Base-by-base conservation (phyloP, 1,139 yeast genomes). In the Blastobotrys indianensis region DNA sequence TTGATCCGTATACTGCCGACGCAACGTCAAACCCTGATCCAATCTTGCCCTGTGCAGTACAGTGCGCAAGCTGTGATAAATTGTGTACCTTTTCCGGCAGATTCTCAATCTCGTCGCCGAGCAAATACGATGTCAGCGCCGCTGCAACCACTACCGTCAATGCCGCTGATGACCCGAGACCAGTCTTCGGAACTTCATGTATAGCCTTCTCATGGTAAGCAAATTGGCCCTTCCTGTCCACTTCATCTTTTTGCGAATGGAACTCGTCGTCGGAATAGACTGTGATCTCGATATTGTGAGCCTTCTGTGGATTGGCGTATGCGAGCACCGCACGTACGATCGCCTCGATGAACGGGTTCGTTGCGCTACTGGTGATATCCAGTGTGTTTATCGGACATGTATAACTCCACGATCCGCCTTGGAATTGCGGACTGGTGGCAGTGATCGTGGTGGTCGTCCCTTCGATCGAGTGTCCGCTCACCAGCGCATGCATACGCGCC, bases 11-110 rank as follows among this genome's bases (percentile, higher is more conserved):
- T 0, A 86, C 82, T 0, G 98, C 98, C 7, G 97, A 82, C 0
- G 95, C 97, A 37, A 94, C 94, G 61, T 92, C 98, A 63, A 92
- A 92, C 0, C 98, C 98, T 2, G 96, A 86, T 0, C 98, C 98
- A 25, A 92, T 81, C 63, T 94, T 94, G 38, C 86, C 85, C 62
- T 92, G 98, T 1, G 98, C 97, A 47, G 77, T 76, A 63, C 97
- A 90, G 63, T 92, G 98, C 1, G 95, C 85, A 10, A 86, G 70
- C 61, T 92, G 98, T 0, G 97, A 79, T 31, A 87, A 67, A 56
- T 87, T 90, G 63, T 92, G 97, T 28, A 92, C 70, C 5, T 36
- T 42, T 7, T 46, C 46, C 8, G 42, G 31, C 10, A 46, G 35
- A 3, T 71, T 51, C 47, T 73, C 68, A 10, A 72, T 57, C 2